phyloP scores from a whole-genome alignment of 768 basidiomycete species.

The Hortiboletus flavorubellus region DNA sequence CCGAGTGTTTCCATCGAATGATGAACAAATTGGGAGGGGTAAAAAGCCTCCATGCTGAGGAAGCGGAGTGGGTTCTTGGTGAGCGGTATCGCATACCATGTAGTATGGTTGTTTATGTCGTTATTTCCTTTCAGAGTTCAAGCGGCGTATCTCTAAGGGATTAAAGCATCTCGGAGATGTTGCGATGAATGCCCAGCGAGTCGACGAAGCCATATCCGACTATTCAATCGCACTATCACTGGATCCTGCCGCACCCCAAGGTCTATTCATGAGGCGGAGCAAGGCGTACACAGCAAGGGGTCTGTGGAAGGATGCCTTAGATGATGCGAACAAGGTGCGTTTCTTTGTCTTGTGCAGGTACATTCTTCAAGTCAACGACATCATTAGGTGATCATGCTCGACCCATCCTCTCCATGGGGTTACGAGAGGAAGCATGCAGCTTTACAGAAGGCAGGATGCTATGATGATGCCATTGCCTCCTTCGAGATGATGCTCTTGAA shows the following conservation, averaged over 20 bases:
- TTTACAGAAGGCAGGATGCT: not conserved
- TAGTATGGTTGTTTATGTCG: not conserved
- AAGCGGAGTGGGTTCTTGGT: not conserved
- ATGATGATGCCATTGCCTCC: not conserved
- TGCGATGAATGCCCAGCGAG: not conserved
- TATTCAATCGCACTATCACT: not conserved
- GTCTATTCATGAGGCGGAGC: not conserved
- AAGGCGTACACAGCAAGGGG: not conserved
- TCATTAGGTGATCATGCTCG: not conserved
- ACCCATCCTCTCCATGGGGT: not conserved
- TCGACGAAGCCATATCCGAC: not conserved
- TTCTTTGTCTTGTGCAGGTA: not conserved
- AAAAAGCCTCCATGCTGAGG: not conserved
- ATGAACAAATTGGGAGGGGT: not conserved
- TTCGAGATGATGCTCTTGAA: constrained; percentile 4
- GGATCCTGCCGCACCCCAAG: not conserved
- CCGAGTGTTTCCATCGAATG: not conserved
- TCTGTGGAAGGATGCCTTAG: not conserved
- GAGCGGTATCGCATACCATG: not conserved
- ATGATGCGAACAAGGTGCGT: not conserved
- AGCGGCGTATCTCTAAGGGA: not conserved
- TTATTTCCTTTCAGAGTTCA: not conserved
- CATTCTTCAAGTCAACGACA: not conserved
- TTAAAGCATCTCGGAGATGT: not conserved
- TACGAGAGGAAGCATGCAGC: not conserved